Conservation (phyloP, 2,329 filamentous ascomycete genomes). For the Coniochaeta ligniaria region DNA sequence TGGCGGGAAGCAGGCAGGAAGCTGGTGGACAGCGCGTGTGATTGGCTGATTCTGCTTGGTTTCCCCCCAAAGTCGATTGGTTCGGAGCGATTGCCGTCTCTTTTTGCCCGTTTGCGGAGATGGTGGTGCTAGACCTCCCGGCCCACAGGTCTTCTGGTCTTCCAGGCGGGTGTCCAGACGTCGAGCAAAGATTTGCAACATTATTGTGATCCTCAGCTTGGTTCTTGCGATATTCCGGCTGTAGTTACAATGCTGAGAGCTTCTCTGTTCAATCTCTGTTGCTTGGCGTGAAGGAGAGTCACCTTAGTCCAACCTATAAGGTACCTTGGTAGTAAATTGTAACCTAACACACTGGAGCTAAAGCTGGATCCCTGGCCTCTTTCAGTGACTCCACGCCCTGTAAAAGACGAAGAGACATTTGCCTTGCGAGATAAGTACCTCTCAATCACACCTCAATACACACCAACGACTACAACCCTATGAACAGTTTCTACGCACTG, state of each 20-base stretch:
- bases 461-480: not conserved
- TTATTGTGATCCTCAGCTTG: too few species aligned
- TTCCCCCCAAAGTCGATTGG: not conserved
- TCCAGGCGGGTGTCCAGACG: too few species aligned
- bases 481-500: not conserved
- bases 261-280: too few species aligned
- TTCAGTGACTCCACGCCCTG: not conserved
- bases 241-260: too few species aligned
- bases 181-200: too few species aligned
- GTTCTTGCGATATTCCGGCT: too few species aligned
- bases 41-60: not conserved
- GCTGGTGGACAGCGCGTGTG: not conserved
- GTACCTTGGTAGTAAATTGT: not conserved
- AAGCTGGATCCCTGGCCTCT: not conserved
- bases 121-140: not conserved
- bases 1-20: not conserved
- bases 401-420: not conserved
- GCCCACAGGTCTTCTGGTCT: not conserved
- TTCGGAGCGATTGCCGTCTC: not conserved
- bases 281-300: too few species aligned
- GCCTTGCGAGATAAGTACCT: not conserved
- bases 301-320: too few species aligned
- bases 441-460: too few species aligned
- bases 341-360: not conserved
- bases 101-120: not conserved